phyloP scores from a whole-genome alignment of 78 protist genomes.

The slime mould (Dictyostelium discoideum) region DNA sequence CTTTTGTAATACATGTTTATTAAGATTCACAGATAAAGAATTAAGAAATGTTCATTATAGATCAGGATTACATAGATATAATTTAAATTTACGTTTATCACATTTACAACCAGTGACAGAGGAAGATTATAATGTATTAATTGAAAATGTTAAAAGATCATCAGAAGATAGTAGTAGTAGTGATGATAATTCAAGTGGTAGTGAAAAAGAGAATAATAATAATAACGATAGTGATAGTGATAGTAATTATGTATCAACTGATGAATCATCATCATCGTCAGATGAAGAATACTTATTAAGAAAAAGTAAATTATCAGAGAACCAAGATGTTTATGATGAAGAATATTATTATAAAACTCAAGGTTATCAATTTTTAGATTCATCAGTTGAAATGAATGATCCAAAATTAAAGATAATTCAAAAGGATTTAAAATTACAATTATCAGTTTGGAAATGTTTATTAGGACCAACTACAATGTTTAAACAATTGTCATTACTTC shows the following conservation, averaged over 20 bases:
- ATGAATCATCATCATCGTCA: background rate
- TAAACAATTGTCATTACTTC: background rate
- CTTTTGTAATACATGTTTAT: slow-evolving; percentile 46
- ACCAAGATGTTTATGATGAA: background rate
- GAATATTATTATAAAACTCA: slow-evolving; percentile 21
- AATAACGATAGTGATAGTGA: background rate
- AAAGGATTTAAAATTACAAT: slow-evolving; percentile 35
- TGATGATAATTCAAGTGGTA: background rate
- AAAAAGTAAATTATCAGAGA: background rate
- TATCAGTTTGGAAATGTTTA: slow-evolving; percentile 44
- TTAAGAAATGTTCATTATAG: slow-evolving; percentile 64
- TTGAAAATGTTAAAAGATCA: background rate
- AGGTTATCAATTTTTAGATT: slow-evolving; percentile 24
- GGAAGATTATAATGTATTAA: slow-evolving; percentile 27
- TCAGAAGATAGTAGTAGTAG: background rate
- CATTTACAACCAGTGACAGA: slow-evolving; percentile 40
- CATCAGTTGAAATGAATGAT: slow-evolving; percentile 7
- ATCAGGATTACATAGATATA: slow-evolving; percentile 63
- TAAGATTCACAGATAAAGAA: slow-evolving; percentile 49
- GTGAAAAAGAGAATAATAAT: background rate
- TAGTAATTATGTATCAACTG: background rate
- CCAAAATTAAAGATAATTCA: slow-evolving; percentile 42
- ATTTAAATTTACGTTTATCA: slow-evolving; percentile 43
- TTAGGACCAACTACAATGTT: slow-evolving; percentile 5
- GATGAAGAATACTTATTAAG: slow-evolving; percentile 1